Evolutionary conservation across 2,329 filamentous ascomycete species (phyloP).

Genomic region (Colletotrichum sp.): DNA sequence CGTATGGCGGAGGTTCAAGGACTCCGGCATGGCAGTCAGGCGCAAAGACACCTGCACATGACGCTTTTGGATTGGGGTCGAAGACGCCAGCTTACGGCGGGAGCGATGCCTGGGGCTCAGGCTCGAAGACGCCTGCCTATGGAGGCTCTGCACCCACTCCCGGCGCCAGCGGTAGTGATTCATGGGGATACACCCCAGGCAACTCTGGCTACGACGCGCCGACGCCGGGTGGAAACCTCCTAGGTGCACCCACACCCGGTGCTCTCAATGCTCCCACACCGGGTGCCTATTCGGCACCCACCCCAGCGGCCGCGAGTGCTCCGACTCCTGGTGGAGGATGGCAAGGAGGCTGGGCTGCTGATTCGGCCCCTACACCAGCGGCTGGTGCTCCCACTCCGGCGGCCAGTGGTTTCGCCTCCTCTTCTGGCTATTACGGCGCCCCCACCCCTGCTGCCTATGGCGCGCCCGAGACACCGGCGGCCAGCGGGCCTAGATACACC

Average conservation of each 20-base stretch:
- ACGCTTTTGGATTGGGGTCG: constrained; percentile 70
- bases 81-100: constrained; percentile 68
- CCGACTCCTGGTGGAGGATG: constrained; percentile 73
- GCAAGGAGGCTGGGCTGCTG: constrained; percentile 63
- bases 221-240: constrained; percentile 63
- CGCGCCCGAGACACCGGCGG: constrained; percentile 65
- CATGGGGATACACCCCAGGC: constrained; percentile 65
- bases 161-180: constrained; percentile 61
- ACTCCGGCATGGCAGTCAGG: constrained; percentile 83
- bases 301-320: constrained; percentile 64
- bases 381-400: constrained; percentile 72
- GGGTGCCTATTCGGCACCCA: constrained; percentile 69
- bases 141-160: constrained; percentile 64
- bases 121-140: constrained; percentile 81
- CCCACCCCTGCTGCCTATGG: constrained; percentile 69
- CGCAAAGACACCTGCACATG: constrained; percentile 71
- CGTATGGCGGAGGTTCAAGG: constrained; percentile 75
- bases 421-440: constrained; percentile 58
- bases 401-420: constrained; percentile 58
- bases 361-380: constrained; percentile 71
- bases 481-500: constrained; percentile 59
- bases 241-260: constrained; percentile 65
- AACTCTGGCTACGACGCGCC: constrained; percentile 70
- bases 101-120: constrained; percentile 66
- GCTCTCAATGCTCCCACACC: constrained; percentile 74